Conservation (phyloP, 208 protist species). For the Crithidia expoeki region DNA sequence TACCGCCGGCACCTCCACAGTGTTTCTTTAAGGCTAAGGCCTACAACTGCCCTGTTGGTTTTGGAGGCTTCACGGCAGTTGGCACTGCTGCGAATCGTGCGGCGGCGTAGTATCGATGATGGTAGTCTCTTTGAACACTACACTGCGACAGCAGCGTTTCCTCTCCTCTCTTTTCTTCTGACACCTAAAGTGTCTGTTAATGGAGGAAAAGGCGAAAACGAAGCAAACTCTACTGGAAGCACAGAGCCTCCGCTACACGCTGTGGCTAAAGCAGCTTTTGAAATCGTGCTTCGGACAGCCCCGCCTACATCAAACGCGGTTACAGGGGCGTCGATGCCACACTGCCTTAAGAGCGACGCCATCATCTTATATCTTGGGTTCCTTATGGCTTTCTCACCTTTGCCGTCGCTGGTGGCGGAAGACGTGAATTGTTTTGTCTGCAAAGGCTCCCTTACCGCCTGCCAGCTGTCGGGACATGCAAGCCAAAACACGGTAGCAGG, state of each 20-base stretch:
- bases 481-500: background rate
- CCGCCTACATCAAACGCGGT: background rate
- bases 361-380: conserved; percentile 26
- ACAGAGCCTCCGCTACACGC: background rate
- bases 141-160: background rate
- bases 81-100: background rate
- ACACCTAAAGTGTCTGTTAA: background rate
- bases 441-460: background rate
- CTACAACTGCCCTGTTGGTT: conserved; percentile 25
- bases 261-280: conserved; percentile 23
- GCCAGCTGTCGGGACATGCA: background rate
- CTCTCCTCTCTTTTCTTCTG: conserved; percentile 15
- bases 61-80: conserved; percentile 26
- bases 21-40: conserved; percentile 8
- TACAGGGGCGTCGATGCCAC: background rate
- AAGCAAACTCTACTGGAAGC: background rate
- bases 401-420: background rate
- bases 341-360: conserved; percentile 10
- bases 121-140: too few species aligned
- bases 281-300: conserved; percentile 7
- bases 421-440: conserved; percentile 12
- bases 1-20: background rate
- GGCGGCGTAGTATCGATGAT: too few species aligned
- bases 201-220: too few species aligned
- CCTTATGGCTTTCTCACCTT: conserved; percentile 9